phyloP scores from a whole-genome alignment of 2,329 filamentous ascomycete species.

The Helotiales sp. region DNA sequence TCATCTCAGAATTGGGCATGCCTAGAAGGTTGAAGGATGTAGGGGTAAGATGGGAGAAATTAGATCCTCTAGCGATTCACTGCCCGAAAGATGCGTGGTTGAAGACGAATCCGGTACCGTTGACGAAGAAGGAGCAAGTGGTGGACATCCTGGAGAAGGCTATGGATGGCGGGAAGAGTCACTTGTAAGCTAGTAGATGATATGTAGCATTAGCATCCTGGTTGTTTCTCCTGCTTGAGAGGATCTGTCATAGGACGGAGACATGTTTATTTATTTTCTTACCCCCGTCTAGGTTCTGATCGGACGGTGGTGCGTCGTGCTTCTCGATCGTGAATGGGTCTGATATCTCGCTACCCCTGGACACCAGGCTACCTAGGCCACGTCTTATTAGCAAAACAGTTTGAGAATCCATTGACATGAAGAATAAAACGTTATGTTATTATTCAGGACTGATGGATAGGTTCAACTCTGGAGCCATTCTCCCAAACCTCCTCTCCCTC shows the following conservation, averaged over 20 bases:
- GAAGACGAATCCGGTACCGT: conserved; percentile 52
- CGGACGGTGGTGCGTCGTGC: neutral
- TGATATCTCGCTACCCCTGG: neutral
- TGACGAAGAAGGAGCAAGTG: conserved; percentile 24
- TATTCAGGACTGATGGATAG: neutral
- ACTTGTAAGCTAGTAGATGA: neutral
- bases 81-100: conserved; percentile 56
- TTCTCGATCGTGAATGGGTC: neutral
- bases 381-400: neutral
- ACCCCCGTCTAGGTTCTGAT: neutral
- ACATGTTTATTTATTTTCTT: neutral
- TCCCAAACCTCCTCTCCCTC: neutral
- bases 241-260: neutral
- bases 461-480: neutral
- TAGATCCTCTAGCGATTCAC: conserved; percentile 53
- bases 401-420: neutral
- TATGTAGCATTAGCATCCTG: neutral
- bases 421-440: neutral
- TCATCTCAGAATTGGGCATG: conserved; percentile 57
- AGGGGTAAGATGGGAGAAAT: conserved; percentile 52
- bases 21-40: conserved; percentile 56
- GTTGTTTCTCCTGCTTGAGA: neutral
- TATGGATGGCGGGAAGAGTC: neutral
- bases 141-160: conserved; percentile 48
- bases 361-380: conserved; percentile 1